Base-by-base conservation (phyloP, 306 rosid species). In the Dalbergia cultrata region DNA sequence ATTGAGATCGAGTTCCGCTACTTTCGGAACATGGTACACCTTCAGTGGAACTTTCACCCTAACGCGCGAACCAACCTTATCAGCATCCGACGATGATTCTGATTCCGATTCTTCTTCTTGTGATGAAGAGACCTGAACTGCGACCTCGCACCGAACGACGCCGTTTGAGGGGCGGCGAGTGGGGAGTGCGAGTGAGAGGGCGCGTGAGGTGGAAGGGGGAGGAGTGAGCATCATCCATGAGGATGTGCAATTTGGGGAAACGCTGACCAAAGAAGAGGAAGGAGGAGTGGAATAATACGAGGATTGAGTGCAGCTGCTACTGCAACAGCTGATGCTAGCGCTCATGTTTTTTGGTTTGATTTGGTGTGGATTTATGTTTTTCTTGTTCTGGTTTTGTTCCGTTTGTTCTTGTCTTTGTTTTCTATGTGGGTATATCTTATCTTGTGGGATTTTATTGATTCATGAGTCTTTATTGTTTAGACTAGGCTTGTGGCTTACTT, bases 1-100 rank as follows among this genome's bases (percentile, higher is more conserved):
- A 1, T 76, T 62, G 14, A 95, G 87, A 72, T 95, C 96, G 4
- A 90, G 1, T 80, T 95, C 99, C 5, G 90, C 80, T 0, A 88
- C 88, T 81, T 77, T 93, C 2, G 98, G 97, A 47, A 95, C 88
- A 69, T 95, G 99, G 85, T 91, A 87, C 17, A 95, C 96, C 86
- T 95, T 95, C 73, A 95, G 61, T 13, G 94, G 93, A 22, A 45
- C 96, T 78, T 86, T 93, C 37, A 95, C 99, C 93, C 85, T 93
- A 41, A 95, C 88, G 82, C 86, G 84, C 17, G 93, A 86, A 50
- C 99, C 99, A 53, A 93, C 80, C 82, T 84, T 91, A 6, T 4
- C 5, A n/a, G 9, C 18, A 18, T 52, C 16, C 16, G 53, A 47
- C 31, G 41, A 37, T 4, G 41, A 37, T 37, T 37, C 41, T 1